phyloP scores from a whole-genome alignment of 257 asterid genomes.

The Eucommia ulmoides region DNA sequence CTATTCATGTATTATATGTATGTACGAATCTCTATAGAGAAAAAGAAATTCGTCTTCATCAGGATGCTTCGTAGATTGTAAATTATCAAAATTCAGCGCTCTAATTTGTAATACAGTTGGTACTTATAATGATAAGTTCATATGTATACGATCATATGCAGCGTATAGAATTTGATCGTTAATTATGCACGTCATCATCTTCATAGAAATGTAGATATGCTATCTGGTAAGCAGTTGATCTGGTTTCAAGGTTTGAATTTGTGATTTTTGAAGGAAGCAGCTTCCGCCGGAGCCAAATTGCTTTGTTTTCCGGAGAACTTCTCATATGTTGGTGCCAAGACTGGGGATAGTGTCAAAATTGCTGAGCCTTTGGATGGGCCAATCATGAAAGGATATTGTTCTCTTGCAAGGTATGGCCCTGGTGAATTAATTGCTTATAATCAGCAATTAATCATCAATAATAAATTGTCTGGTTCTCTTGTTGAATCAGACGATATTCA shows the following conservation, averaged over 20 bases:
- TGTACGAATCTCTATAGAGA: no score
- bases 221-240: not conserved
- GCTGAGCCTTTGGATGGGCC: constrained; percentile 88
- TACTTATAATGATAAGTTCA: not conserved
- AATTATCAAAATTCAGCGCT: no score
- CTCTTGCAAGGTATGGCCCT: constrained; percentile 89
- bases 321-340: constrained; percentile 59
- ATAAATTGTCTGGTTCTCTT: no score
- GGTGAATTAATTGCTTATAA: no score
- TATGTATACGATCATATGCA: not conserved
- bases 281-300: constrained; percentile 73
- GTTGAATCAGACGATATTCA: no score
- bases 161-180: not conserved
- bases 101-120: no score
- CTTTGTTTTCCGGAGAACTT: constrained; percentile 91
- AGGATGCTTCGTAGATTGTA: no score
- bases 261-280: constrained; percentile 54
- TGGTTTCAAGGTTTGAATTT: not conserved
- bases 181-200: no score
- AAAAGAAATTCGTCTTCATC: no score
- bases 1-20: no score
- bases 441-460: no score
- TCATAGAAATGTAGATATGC: no score
- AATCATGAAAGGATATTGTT: constrained; percentile 51
- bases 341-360: constrained; percentile 70